Evolutionary conservation across 371 early-diverging fungal species (phyloP).

Genomic region (Actinomucor elegans): DNA sequence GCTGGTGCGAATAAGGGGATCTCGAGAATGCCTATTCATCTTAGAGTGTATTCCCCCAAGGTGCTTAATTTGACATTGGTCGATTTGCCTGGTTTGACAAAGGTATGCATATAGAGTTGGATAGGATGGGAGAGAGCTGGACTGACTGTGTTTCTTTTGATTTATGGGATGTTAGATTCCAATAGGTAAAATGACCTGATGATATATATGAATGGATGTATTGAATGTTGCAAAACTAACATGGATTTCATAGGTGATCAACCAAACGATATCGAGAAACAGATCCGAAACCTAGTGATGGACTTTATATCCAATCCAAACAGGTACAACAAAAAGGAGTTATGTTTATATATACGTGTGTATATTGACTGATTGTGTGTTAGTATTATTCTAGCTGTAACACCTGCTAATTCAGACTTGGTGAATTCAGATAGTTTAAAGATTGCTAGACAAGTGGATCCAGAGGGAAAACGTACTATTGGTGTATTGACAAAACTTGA

Average conservation of each 20-base stretch:
- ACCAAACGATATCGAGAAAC: constrained; percentile 87
- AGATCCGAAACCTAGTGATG: constrained; percentile 79
- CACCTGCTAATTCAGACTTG: constrained; percentile 90
- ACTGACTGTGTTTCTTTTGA: no score
- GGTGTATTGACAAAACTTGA: constrained; percentile 95
- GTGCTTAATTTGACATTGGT: constrained; percentile 92
- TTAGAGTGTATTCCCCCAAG: constrained; percentile 83
- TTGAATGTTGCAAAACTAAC: no score
- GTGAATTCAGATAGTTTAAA: constrained; percentile 94
- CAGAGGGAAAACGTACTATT: constrained; percentile 84
- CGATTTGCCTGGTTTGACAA: constrained; percentile 93
- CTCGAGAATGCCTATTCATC: constrained; percentile 82
- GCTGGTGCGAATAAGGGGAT: constrained; percentile 90
- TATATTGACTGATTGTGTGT: no score
- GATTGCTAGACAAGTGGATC: constrained; percentile 90
- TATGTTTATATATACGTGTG: no score
- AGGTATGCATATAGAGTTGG: constrained; percentile 45
- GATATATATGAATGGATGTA: no score
- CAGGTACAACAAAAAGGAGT: constrained; percentile 52
- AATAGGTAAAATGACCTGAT: constrained; percentile 31
- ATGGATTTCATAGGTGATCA: constrained; percentile 67
- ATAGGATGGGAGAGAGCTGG: no score
- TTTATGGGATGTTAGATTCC: constrained; percentile 31
- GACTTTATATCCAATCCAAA: constrained; percentile 89
- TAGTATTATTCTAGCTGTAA: constrained; percentile 93